Base-by-base conservation (phyloP, 805 yeast species). In the Brettanomyces anomalus region DNA sequence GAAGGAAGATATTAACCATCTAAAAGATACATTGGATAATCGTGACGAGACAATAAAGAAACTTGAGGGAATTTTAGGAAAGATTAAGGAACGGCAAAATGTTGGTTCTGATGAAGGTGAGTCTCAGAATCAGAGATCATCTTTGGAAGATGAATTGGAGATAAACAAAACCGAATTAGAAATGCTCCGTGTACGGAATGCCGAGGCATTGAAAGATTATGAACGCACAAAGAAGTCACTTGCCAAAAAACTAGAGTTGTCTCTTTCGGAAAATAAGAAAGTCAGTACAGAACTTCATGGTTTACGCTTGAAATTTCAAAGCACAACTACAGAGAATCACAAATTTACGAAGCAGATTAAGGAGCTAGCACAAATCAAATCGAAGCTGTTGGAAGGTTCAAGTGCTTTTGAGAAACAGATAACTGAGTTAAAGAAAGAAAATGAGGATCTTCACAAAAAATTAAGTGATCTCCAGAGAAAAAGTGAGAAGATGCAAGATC, bases 401-500 rank as follows among this genome's bases (percentile, higher is more conserved):
- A 58, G 52, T 4, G 60, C 59, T 36, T 43, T 67, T 16, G 46
- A 52, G 1, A 60, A 61, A 33, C 54, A 58, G 18, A 24, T 66
- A 3, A 60, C 53, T 1, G 45, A 44, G 4, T 46, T 69, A 24
- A 57, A 52, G 4, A 62, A 59, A 24, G 78, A 75, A 42, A 71
- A 66, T 37, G 58, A 44, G 13, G 30, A 36, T 1, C 31, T 55
- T 24, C 47, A 46, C 42, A 49, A 37, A 41, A 62, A 54, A 37
- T 43, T 52, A 10, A 58, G 58, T 5, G 76, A 71, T n/a, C 53
- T 70, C n/a, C 35, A 33, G 14, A 14, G 13, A 8, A 16, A 33
- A 18, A 35, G 37, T 18, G 15, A 16, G 37, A 35, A 18, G 14
- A 5, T 16, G 16, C 13, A 68, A 68, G 42, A 55, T 74, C 0